These are phyloP conservation scores for Elsinoe batatas DNA, from an alignment of 2,329 filamentous ascomycete genomes.

Conservation along the genomic window DNA sequence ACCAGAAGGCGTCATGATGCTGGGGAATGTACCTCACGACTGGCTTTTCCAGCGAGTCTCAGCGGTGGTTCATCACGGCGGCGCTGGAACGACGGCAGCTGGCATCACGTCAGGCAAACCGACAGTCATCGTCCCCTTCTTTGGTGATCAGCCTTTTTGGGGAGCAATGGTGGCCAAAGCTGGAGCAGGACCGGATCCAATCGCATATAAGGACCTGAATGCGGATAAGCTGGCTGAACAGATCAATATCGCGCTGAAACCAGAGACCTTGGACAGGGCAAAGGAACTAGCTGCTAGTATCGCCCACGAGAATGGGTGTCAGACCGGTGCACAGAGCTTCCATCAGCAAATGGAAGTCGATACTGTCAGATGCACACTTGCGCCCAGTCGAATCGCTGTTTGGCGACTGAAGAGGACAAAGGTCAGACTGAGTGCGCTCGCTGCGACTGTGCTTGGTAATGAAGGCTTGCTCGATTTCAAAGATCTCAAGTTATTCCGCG, in stretches of 20 bases:
- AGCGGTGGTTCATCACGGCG: conserved; percentile 49
- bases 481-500: conserved; percentile 55
- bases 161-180: conserved; percentile 48
- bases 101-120: conserved; percentile 41
- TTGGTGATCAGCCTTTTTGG: conserved; percentile 48
- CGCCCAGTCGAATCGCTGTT: conserved; percentile 56
- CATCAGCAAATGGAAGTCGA: conserved; percentile 46
- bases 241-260: conserved; percentile 32
- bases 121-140: conserved; percentile 46
- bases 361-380: conserved; percentile 55
- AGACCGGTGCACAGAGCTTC: conserved; percentile 33
- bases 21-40: conserved; percentile 49
- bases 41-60: conserved; percentile 50
- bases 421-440: conserved; percentile 58
- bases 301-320: conserved; percentile 30
- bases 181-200: conserved; percentile 27
- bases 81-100: conserved; percentile 48
- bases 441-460: conserved; percentile 56
- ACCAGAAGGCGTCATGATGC: conserved; percentile 38
- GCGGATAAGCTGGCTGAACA: conserved; percentile 31
- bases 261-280: conserved; percentile 27
- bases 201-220: conserved; percentile 33
- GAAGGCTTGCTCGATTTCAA: conserved; percentile 54
- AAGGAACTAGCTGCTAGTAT: conserved; percentile 31
- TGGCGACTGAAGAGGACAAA: conserved; percentile 62